Conservation (phyloP, 2,329 filamentous ascomycete species). For the Sclerotinia trifoliorum region DNA sequence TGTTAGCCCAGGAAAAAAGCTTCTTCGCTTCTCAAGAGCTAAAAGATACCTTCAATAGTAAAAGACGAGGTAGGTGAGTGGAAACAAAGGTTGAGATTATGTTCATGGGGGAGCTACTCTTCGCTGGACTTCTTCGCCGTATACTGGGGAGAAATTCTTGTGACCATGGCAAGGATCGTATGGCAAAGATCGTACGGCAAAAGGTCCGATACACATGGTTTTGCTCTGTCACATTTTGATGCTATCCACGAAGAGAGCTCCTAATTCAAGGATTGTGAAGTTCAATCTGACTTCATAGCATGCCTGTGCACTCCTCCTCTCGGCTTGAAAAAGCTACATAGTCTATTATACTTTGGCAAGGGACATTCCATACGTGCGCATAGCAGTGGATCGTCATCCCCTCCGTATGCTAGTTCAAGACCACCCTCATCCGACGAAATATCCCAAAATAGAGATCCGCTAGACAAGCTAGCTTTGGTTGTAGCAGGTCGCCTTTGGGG, state of each 20-base stretch:
- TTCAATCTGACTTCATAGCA: background rate
- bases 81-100: conserved; percentile 21
- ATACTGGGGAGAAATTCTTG: background rate
- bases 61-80: conserved; percentile 26
- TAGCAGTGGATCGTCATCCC: background rate
- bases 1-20: background rate
- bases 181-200: background rate
- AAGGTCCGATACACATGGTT: background rate
- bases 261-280: background rate
- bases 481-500: background rate
- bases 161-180: background rate
- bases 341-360: background rate
- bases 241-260: background rate
- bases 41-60: background rate
- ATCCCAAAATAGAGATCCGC: background rate
- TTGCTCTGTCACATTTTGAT: background rate
- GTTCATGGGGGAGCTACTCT: conserved; percentile 22
- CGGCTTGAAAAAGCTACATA: background rate
- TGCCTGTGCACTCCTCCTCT: background rate
- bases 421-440: background rate
- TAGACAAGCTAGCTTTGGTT: background rate
- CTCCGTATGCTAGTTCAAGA: background rate
- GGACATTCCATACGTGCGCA: background rate
- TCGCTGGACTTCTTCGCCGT: background rate
- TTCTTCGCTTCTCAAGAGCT: background rate